Evolutionary conservation across 1,139 yeast genomes (phyloP).

Genomic region (Saccharomyces hybrid): DNA sequence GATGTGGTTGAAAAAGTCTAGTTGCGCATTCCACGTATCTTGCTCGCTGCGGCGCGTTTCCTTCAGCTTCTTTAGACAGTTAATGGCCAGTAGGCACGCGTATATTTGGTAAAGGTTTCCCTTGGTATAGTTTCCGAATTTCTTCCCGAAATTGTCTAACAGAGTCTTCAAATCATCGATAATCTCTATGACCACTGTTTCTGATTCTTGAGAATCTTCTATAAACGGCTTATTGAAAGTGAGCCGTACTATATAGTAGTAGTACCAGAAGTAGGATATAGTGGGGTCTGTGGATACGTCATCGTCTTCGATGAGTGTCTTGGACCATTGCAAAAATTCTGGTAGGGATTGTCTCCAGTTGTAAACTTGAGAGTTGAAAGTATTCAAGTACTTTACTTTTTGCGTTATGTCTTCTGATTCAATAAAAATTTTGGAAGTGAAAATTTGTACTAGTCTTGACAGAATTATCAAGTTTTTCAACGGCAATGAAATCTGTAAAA

Average conservation of each 20-base stretch:
- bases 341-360: conserved; percentile 46
- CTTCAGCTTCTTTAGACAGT: conserved; percentile 21
- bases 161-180: conserved; percentile 25
- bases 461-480: conserved; percentile 45
- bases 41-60: conserved; percentile 9
- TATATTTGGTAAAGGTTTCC: conserved; percentile 29
- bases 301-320: conserved; percentile 34
- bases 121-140: conserved; percentile 23
- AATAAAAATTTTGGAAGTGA: conserved; percentile 33
- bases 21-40: conserved; percentile 12
- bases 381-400: conserved; percentile 29
- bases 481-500: conserved; percentile 37
- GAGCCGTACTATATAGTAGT: conserved; percentile 48
- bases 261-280: conserved; percentile 48
- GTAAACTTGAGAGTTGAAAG: conserved; percentile 44
- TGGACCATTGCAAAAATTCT: conserved; percentile 44
- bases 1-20: conserved; percentile 23
- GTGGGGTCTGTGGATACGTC: conserved; percentile 37
- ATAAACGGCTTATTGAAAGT: conserved; percentile 57
- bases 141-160: conserved; percentile 23
- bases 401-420: conserved; percentile 24
- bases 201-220: conserved; percentile 27
- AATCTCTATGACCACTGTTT: conserved; percentile 22
- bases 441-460: conserved; percentile 49
- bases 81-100: conserved; percentile 28